Conservation (phyloP, 805 yeast genomes). For the Lachancea thermotolerans region DNA sequence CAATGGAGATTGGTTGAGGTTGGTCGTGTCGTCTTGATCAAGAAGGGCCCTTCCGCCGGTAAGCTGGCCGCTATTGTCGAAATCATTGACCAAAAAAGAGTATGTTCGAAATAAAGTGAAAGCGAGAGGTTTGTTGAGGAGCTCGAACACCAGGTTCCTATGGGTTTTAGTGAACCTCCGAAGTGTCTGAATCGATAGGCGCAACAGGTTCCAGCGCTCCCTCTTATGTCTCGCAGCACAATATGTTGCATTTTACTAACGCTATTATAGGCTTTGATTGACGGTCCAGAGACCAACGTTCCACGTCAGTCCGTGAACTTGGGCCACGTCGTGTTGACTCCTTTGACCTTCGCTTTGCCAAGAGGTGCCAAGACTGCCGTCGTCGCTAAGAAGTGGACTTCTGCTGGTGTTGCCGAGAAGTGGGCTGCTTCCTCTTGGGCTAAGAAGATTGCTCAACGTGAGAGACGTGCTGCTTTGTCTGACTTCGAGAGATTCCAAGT, state of each 20-base stretch:
- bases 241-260: too few relatives aligned
- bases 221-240: too few relatives aligned
- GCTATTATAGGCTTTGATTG: constrained; percentile 66
- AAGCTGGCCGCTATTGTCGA: constrained; percentile 96
- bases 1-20: constrained; percentile 99
- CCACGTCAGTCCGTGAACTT: constrained; percentile 88
- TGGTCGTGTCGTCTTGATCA: constrained; percentile 95
- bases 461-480: constrained; percentile 84
- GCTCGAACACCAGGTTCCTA: too few relatives aligned
- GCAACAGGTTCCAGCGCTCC: too few relatives aligned
- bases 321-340: constrained; percentile 87
- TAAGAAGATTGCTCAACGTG: constrained; percentile 93
- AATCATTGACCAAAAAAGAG: constrained; percentile 99
- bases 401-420: constrained; percentile 79
- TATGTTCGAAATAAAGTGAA: constrained; percentile 38
- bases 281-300: constrained; percentile 87
- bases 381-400: constrained; percentile 89
- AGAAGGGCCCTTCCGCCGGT: constrained; percentile 64
- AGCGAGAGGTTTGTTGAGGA: neutral
- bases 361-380: constrained; percentile 88
- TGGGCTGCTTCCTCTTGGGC: constrained; percentile 97
- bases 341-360: constrained; percentile 82
- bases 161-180: too few relatives aligned
- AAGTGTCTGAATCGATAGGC: too few relatives aligned
- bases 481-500: constrained; percentile 99